Evolutionary conservation across 495 filamentous ascomycete species (phyloP).

Genomic region (Xeromyces bisporus): DNA sequence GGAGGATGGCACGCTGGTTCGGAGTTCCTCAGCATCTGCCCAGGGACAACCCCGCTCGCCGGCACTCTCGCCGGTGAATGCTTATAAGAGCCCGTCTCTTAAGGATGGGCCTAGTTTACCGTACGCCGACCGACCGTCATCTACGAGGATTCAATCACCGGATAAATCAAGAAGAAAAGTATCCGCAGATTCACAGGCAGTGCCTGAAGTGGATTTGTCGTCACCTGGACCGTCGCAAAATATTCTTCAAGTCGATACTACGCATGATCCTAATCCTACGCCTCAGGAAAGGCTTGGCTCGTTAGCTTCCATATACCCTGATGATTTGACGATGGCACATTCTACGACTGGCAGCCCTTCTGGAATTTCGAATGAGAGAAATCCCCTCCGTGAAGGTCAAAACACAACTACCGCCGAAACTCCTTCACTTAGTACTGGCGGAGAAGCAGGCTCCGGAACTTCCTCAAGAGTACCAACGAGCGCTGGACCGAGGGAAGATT

Average conservation of each 20-base stretch:
- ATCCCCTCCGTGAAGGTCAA: constrained; percentile 22
- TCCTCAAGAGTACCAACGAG: constrained; percentile 9
- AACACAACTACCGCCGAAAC: constrained; percentile 24
- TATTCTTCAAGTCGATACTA: constrained; percentile 13
- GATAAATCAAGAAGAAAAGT: constrained; percentile 13
- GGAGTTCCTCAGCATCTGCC: constrained; percentile 17
- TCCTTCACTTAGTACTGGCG: constrained; percentile 19
- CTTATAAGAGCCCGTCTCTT: constrained; percentile 9
- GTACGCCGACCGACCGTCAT: constrained; percentile 9
- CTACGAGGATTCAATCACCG: constrained; percentile 6
- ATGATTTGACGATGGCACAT: constrained; percentile 16
- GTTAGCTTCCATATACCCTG: constrained; percentile 22
- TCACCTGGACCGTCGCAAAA: constrained; percentile 8
- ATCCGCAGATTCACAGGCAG: constrained; percentile 12
- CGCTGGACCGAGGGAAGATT: constrained; percentile 10
- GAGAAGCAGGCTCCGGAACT: constrained; percentile 12
- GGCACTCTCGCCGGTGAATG: constrained; percentile 14
- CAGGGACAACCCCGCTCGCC: constrained; percentile 21
- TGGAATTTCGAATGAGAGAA: constrained; percentile 19
- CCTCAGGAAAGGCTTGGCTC: constrained; percentile 14
- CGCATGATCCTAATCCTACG: constrained; percentile 8
- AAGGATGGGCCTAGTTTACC: constrained; percentile 10
- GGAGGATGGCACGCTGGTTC: constrained; percentile 14
- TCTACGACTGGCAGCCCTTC: constrained; percentile 19
- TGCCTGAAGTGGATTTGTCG: constrained; percentile 11